These are phyloP conservation scores for Nicotiana tomentosiformis DNA, from an alignment of 257 asterid genomes.

Conservation along the genomic window DNA sequence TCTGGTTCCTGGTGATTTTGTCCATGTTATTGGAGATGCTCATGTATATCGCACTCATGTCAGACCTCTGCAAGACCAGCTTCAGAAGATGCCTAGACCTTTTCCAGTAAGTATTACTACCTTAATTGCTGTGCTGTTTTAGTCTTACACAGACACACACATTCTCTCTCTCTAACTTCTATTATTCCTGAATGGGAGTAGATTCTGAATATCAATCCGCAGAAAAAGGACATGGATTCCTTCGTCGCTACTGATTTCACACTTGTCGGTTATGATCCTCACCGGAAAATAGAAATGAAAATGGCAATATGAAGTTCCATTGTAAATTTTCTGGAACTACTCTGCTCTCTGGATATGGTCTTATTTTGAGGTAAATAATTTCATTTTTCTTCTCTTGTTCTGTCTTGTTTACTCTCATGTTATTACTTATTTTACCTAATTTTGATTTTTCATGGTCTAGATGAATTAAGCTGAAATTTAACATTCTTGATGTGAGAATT, in stretches of 20 bases:
- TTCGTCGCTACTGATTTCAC: conserved; percentile 71
- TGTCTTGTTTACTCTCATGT: neutral
- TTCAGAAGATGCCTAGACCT: conserved; percentile 73
- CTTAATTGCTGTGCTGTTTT: neutral
- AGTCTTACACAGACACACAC: no score
- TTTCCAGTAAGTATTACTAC: conserved; percentile 60
- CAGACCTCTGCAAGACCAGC: conserved; percentile 79
- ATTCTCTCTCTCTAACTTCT: neutral
- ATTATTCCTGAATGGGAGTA: conserved; percentile 21
- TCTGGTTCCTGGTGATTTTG: conserved; percentile 83
- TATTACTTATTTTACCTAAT: neutral
- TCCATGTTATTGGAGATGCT: conserved; percentile 88
- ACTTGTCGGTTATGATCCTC: conserved; percentile 71
- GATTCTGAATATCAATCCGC: conserved; percentile 64
- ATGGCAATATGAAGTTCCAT: conserved; percentile 48
- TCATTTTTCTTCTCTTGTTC: neutral
- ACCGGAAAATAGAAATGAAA: conserved; percentile 84
- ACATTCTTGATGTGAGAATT: neutral
- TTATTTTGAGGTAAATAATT: conserved; percentile 14
- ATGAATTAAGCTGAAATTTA: neutral
- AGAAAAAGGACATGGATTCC: conserved; percentile 67
- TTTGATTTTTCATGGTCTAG: neutral
- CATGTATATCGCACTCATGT: conserved; percentile 81
- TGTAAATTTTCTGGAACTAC: no score
- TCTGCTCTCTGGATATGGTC: neutral